Conservation (phyloP, 148 eudicot species). For the Bassia scoparia region DNA sequence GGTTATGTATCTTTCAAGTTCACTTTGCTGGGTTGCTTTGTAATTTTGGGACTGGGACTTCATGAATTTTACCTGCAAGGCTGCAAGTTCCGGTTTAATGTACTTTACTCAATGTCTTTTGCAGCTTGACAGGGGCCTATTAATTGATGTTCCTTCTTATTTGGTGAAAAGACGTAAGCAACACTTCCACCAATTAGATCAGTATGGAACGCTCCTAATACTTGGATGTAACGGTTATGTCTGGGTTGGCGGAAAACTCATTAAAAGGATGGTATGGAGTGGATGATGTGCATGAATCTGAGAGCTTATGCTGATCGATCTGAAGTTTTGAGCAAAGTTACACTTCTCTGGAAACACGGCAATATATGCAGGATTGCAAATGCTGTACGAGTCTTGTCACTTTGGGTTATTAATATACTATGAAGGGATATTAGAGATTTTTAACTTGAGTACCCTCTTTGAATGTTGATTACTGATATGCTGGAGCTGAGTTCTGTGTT, state of each 20-base stretch:
- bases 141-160: constrained; percentile 69
- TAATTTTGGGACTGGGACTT: neutral
- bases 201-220: constrained; percentile 62
- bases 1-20: neutral
- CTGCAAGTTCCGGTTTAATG: neutral
- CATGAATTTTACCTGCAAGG: neutral
- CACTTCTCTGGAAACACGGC: constrained; percentile 61
- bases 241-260: constrained; percentile 90
- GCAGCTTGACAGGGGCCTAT: constrained; percentile 83
- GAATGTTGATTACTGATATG: constrained; percentile 70
- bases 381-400: constrained; percentile 61
- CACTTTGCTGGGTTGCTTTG: neutral
- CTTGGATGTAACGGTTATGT: constrained; percentile 86
- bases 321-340: constrained; percentile 35
- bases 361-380: constrained; percentile 79
- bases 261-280: constrained; percentile 56
- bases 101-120: neutral
- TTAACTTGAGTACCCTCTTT: constrained; percentile 46
- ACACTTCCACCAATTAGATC: constrained; percentile 71
- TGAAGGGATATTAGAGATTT: constrained; percentile 53
- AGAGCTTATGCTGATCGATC: constrained; percentile 29
- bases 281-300: constrained; percentile 42
- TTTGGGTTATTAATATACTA: constrained; percentile 64
- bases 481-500: constrained; percentile 86
- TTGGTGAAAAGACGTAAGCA: constrained; percentile 81